These are phyloP conservation scores for Trametes coccinea DNA, from an alignment of 768 basidiomycete species.

Conservation along the genomic window DNA sequence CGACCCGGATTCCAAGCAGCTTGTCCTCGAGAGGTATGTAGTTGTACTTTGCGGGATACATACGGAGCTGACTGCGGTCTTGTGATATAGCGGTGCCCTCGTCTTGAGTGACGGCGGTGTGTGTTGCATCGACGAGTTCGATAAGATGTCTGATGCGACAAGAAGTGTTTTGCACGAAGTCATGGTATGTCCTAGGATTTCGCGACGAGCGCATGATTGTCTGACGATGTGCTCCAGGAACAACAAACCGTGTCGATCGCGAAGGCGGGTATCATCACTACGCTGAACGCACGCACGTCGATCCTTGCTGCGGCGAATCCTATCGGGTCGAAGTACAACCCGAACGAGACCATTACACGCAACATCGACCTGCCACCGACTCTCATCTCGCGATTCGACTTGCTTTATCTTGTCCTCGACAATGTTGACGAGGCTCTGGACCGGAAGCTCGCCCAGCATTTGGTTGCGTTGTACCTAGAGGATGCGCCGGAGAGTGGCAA, in stretches of 20 bases:
- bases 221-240: conserved; percentile 54
- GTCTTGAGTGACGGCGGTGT: conserved; percentile 96
- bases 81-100: conserved; percentile 74
- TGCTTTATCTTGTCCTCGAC: conserved; percentile 94
- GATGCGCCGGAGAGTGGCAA: conserved; percentile 70
- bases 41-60: background rate
- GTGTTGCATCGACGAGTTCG: conserved; percentile 98
- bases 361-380: conserved; percentile 99
- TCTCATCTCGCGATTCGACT: conserved; percentile 95
- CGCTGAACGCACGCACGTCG: conserved; percentile 96
- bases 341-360: conserved; percentile 85
- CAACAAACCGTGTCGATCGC: conserved; percentile 99
- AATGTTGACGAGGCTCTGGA: conserved; percentile 89
- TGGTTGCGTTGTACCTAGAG: conserved; percentile 92
- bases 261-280: conserved; percentile 98
- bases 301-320: conserved; percentile 98
- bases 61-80: background rate
- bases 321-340: conserved; percentile 93
- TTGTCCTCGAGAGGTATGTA: conserved; percentile 87
- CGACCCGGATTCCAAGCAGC: conserved; percentile 97
- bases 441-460: conserved; percentile 84
- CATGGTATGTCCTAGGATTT: conserved; percentile 59
- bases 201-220: no score
- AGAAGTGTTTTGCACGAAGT: conserved; percentile 98
- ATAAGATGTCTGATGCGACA: conserved; percentile 98